Evolutionary conservation across 1,284 basidiomycete genomes (phyloP).

Genomic region (Caloboletus inedulis): DNA sequence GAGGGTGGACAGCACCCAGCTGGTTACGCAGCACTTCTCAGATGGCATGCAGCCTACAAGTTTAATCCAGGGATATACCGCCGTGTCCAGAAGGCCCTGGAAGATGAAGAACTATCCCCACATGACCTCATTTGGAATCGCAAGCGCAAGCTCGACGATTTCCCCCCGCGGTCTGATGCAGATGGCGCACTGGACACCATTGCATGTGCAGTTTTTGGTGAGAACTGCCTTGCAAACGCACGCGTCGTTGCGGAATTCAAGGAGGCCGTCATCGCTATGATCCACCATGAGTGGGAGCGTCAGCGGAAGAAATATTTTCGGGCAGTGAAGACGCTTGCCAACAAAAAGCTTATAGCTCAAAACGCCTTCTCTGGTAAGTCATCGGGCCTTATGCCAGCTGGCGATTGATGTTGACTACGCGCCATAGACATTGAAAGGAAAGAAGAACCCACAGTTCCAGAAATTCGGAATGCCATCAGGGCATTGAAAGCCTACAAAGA

Average conservation of each 20-base stretch:
- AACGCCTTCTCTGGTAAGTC: neutral
- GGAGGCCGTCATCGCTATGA: neutral
- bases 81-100: conserved; percentile 1
- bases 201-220: conserved; percentile 2
- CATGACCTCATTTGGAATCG: conserved; percentile 2
- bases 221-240: conserved; percentile 4
- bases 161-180: neutral
- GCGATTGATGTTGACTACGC: neutral
- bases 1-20: neutral
- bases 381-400: neutral
- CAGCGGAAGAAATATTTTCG: neutral
- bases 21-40: neutral
- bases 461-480: neutral
- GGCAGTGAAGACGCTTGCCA: neutral
- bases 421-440: neutral
- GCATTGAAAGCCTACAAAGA: conserved; percentile 1
- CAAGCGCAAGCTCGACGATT: conserved; percentile 1
- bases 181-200: neutral
- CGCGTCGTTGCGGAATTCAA: conserved; percentile 4
- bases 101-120: neutral
- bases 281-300: conserved; percentile 6
- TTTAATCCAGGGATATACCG: neutral
- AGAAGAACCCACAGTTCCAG: neutral
- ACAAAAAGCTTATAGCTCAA: conserved; percentile 2
- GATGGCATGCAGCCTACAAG: conserved; percentile 1